Percentiles rank a stretch among this genome's conserved stretches.
These are phyloP conservation scores for Amanita rimosa DNA, from an alignment of 768 basidiomycete species.

Conservation along the genomic window DNA sequence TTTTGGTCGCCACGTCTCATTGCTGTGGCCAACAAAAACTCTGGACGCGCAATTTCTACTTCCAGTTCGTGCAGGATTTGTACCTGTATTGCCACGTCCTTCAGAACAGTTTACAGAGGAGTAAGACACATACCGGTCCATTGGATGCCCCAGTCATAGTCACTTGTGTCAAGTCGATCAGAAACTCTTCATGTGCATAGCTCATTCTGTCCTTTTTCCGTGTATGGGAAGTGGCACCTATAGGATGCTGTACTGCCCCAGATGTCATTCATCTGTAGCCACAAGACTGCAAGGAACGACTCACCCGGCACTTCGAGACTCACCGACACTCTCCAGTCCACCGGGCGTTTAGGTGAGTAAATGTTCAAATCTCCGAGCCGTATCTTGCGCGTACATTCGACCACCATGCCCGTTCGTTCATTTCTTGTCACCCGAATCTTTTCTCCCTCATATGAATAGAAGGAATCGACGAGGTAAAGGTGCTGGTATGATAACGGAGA, in stretches of 20 bases:
- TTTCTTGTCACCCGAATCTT: constrained; percentile 83
- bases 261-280: not conserved
- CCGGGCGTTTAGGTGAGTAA: constrained; percentile 65
- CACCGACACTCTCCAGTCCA: constrained; percentile 92
- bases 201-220: constrained; percentile 85
- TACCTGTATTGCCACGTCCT: constrained; percentile 22
- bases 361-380: constrained; percentile 85
- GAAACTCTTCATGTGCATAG: constrained; percentile 89
- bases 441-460: constrained; percentile 45
- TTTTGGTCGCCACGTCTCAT: constrained; percentile 52
- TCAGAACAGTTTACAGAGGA: constrained; percentile 2
- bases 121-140: constrained; percentile 33
- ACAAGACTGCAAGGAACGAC: constrained; percentile 14
- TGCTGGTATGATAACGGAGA: constrained; percentile 65
- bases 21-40: constrained; percentile 61
- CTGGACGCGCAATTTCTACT: constrained; percentile 70
- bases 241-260: constrained; percentile 52
- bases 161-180: constrained; percentile 92
- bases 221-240: constrained; percentile 47
- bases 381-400: constrained; percentile 67
- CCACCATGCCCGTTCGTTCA: constrained; percentile 53
- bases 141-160: constrained; percentile 38
- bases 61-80: constrained; percentile 81
- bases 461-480: constrained; percentile 67
- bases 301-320: constrained; percentile 83